Base-by-base conservation (phyloP, 164 flowering plant genomes). In the Annona cherimola region DNA sequence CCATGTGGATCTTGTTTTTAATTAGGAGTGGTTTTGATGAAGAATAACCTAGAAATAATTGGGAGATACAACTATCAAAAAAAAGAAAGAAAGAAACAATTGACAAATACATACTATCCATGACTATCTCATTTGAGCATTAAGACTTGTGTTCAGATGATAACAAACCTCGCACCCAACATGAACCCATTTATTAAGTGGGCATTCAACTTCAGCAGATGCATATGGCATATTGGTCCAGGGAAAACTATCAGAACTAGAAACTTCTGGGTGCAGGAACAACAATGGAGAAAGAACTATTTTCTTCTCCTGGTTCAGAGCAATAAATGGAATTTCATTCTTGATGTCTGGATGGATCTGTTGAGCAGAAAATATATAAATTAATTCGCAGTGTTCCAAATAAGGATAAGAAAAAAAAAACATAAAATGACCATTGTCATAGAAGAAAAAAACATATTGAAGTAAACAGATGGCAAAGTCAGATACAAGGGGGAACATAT, bases 81-180 rank as follows among this genome's bases (percentile, higher is more conserved):
- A 26, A 26, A 26, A 26, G 35, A 26, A 26, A 26, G 35, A 26
- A 26, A 26, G 35, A 26, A 26, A 26, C 35, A 26, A 26, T 4
- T 42, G 19, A 45, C 18, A 44, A 65, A 45, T 12, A 35, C 50
- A 20, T 40, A 3, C 41, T 65, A 60, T 42, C 18, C 8, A 16
- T 20, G 57, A 63, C 5, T 55, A 18, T 43, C 19, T 54, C 40
- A 57, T 45, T 69, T 46, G 61, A 73, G n/a, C 57, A 68, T 35
- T 50, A 50, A 50, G 14, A 50, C 57, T 50, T 50, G 57, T 50
- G 57, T 50, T 50, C 9, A 2, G 14, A 11, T 45, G 45, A 66
- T 3, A 43, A 77, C 66, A 68, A 79, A 92, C 97, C 95, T 89
- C 86, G 64, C 89, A 90, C 73, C 92, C 94, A 73, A 92, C 76